Evolutionary conservation across 768 basidiomycete genomes (phyloP).

Genomic region (Megacollybia marginata): DNA sequence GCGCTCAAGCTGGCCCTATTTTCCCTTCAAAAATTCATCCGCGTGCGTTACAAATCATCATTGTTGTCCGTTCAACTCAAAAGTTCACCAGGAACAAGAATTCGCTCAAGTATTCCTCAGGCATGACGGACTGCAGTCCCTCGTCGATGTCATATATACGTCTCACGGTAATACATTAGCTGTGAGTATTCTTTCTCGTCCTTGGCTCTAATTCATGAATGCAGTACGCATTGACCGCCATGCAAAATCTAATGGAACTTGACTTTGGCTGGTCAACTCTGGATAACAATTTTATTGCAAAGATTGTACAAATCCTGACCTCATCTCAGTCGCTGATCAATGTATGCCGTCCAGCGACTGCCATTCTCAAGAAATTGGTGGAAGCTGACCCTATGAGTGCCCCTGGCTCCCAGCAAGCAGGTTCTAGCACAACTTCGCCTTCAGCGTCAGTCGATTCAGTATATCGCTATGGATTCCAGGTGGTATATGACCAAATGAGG

Average conservation of each 20-base stretch:
- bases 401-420: constrained; percentile 48
- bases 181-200: constrained; percentile 31
- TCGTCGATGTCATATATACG: constrained; percentile 61
- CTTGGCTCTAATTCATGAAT: constrained; percentile 1
- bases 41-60: constrained; percentile 33
- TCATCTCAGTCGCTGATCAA: constrained; percentile 71
- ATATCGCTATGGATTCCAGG: constrained; percentile 77
- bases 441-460: constrained; percentile 58
- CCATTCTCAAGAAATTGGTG: constrained; percentile 83
- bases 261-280: constrained; percentile 79
- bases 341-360: constrained; percentile 85
- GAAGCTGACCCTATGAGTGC: constrained; percentile 74
- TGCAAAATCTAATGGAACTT: constrained; percentile 86
- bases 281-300: constrained; percentile 63
- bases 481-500: constrained; percentile 78
- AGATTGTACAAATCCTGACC: constrained; percentile 72
- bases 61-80: constrained; percentile 1
- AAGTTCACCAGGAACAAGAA: constrained; percentile 58
- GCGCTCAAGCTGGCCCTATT: constrained; percentile 64
- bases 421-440: constrained; percentile 54
- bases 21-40: constrained; percentile 72
- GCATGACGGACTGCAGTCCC: constrained; percentile 60
- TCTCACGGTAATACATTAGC: constrained; percentile 81
- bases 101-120: constrained; percentile 76
- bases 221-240: constrained; percentile 77